Base-by-base conservation (phyloP, 768 basidiomycete genomes). In the Rhodotorula paludigena region DNA sequence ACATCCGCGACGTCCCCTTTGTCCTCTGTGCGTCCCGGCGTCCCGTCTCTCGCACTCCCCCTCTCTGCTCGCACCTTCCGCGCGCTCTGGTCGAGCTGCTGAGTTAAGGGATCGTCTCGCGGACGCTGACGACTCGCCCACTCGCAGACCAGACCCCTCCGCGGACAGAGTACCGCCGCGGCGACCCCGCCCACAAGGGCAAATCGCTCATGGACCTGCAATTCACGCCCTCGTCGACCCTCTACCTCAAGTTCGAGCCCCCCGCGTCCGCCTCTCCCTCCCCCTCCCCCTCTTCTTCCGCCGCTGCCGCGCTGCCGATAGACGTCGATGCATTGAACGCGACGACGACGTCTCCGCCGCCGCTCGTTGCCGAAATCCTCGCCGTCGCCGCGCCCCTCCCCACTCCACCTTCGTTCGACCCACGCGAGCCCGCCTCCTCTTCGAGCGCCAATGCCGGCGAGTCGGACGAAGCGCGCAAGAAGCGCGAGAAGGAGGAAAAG, bases 91-190 rank as follows among this genome's bases (percentile, higher is more conserved):
- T n/a, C n/a, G n/a, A n/a, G n/a, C n/a, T n/a, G n/a, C n/a, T n/a
- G n/a, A n/a, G n/a, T n/a, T n/a, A n/a, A n/a, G n/a, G n/a, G n/a
- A n/a, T n/a, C n/a, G n/a, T n/a, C n/a, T n/a, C n/a, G n/a, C n/a
- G n/a, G n/a, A n/a, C n/a, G n/a, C n/a, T n/a, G n/a, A n/a, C n/a
- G n/a, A n/a, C n/a, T 33, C 10, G 39, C 36, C n/a, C 7, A 18
- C 28, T 4, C 30, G 32, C 30, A 92, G 90, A 89, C 78, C 89
- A 92, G 79, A 80, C 82, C 5, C 90, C 89, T 4, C 92, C 91
- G 2, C 87, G 85, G 74, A 85, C 87, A 35, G 92, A 94, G 61
- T 81, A 90, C 73, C 89, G 86, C 72, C 87, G 89, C 12, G 89
- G 88, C 10, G 91, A 92, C 73, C 84, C 85, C 15, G 79, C 81